Conservation (phyloP, 192 early-diverging fungal species). For the Spizellomyces punctatus region DNA sequence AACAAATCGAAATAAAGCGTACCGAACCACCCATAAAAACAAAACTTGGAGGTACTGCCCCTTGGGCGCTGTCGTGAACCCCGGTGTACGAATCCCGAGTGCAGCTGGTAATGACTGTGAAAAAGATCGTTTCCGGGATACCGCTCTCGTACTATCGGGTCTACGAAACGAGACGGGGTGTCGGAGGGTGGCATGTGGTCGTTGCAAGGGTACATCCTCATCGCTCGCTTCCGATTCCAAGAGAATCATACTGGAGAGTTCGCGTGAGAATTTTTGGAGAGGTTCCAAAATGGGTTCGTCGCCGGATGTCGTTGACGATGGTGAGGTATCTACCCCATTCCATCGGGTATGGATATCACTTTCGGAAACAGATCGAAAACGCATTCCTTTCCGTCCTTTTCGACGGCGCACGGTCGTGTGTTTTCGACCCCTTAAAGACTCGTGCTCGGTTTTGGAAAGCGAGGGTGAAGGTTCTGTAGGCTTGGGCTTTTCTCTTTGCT, state of each 20-base stretch:
- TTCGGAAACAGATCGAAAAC: no score
- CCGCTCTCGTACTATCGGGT: not conserved
- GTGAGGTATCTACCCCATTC: no score
- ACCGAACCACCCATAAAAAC: not conserved
- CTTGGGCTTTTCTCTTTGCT: no score
- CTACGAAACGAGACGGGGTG: not conserved
- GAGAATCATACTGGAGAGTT: constrained; percentile 1
- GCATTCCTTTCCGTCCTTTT: no score
- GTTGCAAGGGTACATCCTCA: not conserved
- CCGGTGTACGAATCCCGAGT: not conserved
- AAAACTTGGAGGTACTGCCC: not conserved
- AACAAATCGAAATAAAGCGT: not conserved
- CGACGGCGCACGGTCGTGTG: no score
- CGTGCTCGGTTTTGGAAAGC: no score
- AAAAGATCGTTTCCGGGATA: not conserved
- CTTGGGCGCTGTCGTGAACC: no score
- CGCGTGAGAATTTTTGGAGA: not conserved
- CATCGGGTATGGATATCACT: no score
- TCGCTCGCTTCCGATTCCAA: not conserved
- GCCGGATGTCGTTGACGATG: no score
- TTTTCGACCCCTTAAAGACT: no score
- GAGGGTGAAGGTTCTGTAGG: no score
- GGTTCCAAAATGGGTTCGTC: not conserved
- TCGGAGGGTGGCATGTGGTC: not conserved
- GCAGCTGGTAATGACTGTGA: not conserved